A percentile compares a stretch with the other conserved stretches of the same genome.
Evolutionary conservation across 192 early-diverging fungal genomes (phyloP).

Genomic region (Entomortierella chlamydospora): DNA sequence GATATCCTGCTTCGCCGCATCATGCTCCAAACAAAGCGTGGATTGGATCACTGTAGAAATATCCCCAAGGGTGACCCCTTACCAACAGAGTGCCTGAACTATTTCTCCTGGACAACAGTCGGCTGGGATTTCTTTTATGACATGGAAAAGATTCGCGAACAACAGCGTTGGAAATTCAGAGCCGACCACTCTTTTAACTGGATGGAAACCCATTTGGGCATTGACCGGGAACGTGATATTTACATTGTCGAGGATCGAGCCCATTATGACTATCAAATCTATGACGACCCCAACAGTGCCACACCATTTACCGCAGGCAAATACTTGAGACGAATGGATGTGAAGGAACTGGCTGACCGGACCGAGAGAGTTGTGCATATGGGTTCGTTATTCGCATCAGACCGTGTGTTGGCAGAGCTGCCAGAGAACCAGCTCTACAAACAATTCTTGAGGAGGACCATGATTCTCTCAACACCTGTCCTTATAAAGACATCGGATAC

Average conservation of each 20-base stretch:
- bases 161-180: conserved; percentile 55
- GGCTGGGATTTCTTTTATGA: conserved; percentile 69
- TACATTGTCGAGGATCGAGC: conserved; percentile 57
- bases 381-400: conserved; percentile 63
- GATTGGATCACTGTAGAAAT: conserved; percentile 61
- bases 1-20: conserved; percentile 63
- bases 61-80: conserved; percentile 54
- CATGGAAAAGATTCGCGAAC: conserved; percentile 50
- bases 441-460: conserved; percentile 50
- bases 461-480: conserved; percentile 63
- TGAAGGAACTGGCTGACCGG: conserved; percentile 47
- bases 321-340: conserved; percentile 53
- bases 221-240: conserved; percentile 57
- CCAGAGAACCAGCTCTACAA: conserved; percentile 56
- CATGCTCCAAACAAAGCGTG: conserved; percentile 63
- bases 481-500: conserved; percentile 56
- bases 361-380: conserved; percentile 61
- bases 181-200: conserved; percentile 63
- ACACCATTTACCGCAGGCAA: conserved; percentile 35
- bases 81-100: conserved; percentile 67
- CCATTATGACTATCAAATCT: conserved; percentile 68
- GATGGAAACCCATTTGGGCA: conserved; percentile 56
- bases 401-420: conserved; percentile 58
- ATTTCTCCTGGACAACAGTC: conserved; percentile 63
- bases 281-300: conserved; percentile 57